These are phyloP conservation scores for Teunomyces kruisii DNA, from an alignment of 805 yeast genomes.

Conservation along the genomic window DNA sequence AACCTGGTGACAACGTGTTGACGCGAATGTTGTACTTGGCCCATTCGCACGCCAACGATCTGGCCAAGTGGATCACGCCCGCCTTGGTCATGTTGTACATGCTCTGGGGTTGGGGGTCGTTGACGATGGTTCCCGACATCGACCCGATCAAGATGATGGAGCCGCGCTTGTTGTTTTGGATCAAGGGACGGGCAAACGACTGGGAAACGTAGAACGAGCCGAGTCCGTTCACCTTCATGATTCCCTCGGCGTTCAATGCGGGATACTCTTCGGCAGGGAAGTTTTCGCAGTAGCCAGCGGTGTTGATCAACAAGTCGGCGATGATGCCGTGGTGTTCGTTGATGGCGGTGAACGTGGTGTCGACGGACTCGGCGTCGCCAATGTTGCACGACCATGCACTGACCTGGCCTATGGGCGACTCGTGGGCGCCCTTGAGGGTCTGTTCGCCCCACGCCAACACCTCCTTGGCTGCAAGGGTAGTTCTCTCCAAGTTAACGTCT, in stretches of 20 bases:
- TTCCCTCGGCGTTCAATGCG: slow-evolving; percentile 62
- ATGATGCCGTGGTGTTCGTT: slow-evolving; percentile 58
- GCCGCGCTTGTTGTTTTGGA: slow-evolving; percentile 53
- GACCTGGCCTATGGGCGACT: slow-evolving; percentile 39
- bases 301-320: slow-evolving; percentile 66
- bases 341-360: slow-evolving; percentile 51
- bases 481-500: slow-evolving; percentile 63
- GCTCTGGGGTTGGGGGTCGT: slow-evolving; percentile 76
- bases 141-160: slow-evolving; percentile 73
- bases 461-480: slow-evolving; percentile 54
- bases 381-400: slow-evolving; percentile 75
- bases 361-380: slow-evolving; percentile 61
- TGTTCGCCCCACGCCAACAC: slow-evolving; percentile 47
- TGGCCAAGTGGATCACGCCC: slow-evolving; percentile 78
- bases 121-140: slow-evolving; percentile 76
- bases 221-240: slow-evolving; percentile 69
- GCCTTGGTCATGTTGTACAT: slow-evolving; percentile 87
- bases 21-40: slow-evolving; percentile 73
- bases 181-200: slow-evolving; percentile 67
- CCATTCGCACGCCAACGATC: slow-evolving; percentile 80
- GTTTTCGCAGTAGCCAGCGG: slow-evolving; percentile 87
- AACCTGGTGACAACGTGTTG: slow-evolving; percentile 78
- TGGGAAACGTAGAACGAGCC: slow-evolving; percentile 78
- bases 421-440: slow-evolving; percentile 34
- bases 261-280: slow-evolving; percentile 78